Evolutionary conservation across 371 early-diverging fungal genomes (phyloP).

Genomic region (Circinella umbellata): DNA sequence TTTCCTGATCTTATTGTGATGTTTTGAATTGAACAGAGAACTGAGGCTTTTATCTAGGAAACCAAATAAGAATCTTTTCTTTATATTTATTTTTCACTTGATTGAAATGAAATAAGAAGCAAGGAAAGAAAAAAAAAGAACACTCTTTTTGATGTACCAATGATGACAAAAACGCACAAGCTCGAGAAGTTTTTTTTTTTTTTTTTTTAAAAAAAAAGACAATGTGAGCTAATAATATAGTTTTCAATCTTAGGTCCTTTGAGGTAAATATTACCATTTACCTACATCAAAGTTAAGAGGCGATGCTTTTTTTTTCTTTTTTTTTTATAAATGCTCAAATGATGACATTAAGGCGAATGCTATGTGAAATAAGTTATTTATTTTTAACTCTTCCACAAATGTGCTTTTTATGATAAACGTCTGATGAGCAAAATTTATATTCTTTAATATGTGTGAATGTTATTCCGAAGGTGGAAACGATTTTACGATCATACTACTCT

Average conservation of each 20-base stretch:
- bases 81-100: too few species aligned
- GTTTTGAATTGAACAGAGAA: constrained; percentile 3
- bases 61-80: too few species aligned
- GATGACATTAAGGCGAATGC: constrained; percentile 10
- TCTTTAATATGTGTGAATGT: too few species aligned
- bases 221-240: neutral
- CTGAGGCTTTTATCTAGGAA: neutral
- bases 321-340: neutral
- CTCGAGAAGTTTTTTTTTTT: neutral
- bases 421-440: neutral
- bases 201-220: neutral
- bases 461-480: too few species aligned
- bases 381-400: neutral
- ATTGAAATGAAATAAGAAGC: too few species aligned
- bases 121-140: neutral
- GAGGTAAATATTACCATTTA: too few species aligned
- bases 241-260: constrained; percentile 5
- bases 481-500: too few species aligned
- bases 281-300: neutral
- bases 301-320: neutral
- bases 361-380: neutral
- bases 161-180: neutral
- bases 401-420: neutral
- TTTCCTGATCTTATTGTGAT: neutral
- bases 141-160: constrained; percentile 1